Conservation (phyloP, 805 yeast genomes). For the Lachancea lanzarotensis region DNA sequence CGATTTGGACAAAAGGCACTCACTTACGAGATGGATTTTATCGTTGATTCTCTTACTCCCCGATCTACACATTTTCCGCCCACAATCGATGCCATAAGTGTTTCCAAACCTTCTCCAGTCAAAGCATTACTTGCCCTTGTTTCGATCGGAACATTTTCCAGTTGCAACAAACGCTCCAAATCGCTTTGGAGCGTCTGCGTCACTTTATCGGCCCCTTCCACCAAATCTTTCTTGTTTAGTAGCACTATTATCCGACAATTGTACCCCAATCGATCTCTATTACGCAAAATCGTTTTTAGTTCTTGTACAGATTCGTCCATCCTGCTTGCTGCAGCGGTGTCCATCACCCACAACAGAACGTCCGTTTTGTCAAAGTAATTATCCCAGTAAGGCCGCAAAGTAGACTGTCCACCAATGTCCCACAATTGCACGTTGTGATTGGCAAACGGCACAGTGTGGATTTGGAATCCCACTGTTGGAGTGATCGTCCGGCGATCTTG, state of each 20-base stretch:
- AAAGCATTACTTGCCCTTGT: conserved; percentile 1
- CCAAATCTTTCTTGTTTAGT: conserved; percentile 68
- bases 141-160: conserved; percentile 4
- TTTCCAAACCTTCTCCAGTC: conserved; percentile 4
- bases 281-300: conserved; percentile 52
- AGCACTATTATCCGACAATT: conserved; percentile 49
- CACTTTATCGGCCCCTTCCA: conserved; percentile 22
- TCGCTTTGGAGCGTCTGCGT: not conserved
- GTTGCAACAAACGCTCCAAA: not conserved
- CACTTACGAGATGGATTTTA: too few relatives aligned
- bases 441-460: conserved; percentile 46
- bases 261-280: conserved; percentile 64
- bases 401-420: conserved; percentile 91
- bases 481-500: conserved; percentile 26
- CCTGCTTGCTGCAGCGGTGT: conserved; percentile 51
- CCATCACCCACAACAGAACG: conserved; percentile 80
- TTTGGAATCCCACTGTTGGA: conserved; percentile 90
- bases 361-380: conserved; percentile 84
- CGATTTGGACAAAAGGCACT: too few relatives aligned
- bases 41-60: too few relatives aligned
- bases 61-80: not conserved
- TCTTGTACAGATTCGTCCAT: conserved; percentile 60
- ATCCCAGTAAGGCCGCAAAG: conserved; percentile 85
- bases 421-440: conserved; percentile 53
- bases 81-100: conserved; percentile 1